phyloP scores from a whole-genome alignment of 176 grass and related monocot species.

The Cenchrus purpureus region DNA sequence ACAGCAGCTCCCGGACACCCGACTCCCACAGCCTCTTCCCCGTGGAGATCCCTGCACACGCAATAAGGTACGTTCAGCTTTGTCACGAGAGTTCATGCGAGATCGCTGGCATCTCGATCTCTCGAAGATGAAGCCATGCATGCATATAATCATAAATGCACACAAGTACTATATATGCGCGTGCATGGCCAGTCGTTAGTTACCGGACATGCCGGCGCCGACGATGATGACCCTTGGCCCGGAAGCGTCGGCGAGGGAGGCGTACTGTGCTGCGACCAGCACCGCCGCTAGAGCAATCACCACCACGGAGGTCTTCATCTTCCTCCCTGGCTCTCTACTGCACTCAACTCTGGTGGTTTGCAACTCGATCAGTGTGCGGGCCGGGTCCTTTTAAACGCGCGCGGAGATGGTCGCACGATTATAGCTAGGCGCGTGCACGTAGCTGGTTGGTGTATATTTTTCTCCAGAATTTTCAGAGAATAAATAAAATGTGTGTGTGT shows the following conservation, averaged over 20 bases:
- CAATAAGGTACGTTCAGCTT: too few relatives aligned
- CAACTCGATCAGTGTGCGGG: too few relatives aligned
- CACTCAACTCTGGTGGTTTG: too few relatives aligned
- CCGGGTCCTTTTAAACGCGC: too few relatives aligned
- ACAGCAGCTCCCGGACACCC: slow-evolving; percentile 25
- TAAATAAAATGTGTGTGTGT: not conserved
- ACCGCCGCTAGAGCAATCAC: not conserved
- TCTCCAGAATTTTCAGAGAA: not conserved
- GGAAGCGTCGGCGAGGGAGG: not conserved
- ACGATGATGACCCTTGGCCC: slow-evolving; percentile 43
- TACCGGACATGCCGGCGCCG: too few relatives aligned
- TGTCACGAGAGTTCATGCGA: too few relatives aligned
- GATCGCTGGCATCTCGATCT: too few relatives aligned
- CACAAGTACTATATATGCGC: not conserved
- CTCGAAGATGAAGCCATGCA: too few relatives aligned
- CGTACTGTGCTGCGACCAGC: slow-evolving; percentile 18
- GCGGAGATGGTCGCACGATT: too few relatives aligned
- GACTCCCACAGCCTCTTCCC: slow-evolving; percentile 10
- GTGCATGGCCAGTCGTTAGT: slow-evolving; percentile 8
- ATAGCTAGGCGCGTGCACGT: too few relatives aligned
- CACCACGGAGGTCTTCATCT: not conserved
- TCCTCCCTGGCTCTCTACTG: too few relatives aligned
- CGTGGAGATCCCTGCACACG: not conserved
- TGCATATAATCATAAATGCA: too few relatives aligned
- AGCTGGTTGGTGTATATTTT: not conserved